Evolutionary conservation across 306 rosid species (phyloP), one percentile per base, ranked within the genome.

Genomic region (Sechiopsis laciniata): DNA sequence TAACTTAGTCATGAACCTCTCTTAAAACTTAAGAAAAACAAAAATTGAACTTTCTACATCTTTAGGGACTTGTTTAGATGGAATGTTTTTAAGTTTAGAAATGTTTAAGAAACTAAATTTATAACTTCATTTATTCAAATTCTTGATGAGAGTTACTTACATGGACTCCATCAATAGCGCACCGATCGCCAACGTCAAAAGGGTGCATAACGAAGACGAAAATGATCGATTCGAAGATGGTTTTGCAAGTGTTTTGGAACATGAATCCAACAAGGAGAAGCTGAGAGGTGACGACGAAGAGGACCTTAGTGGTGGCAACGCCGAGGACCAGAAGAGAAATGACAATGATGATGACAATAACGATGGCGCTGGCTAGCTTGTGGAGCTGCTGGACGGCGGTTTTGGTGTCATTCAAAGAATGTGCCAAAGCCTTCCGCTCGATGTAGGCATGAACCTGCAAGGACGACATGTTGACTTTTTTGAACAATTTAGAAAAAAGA

Each of bases 181-280:
- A 84, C 0, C 88, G 85, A 42, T 84, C 88, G 8, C 88, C 88
- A 0, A 84, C 88, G 22, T 82, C 88, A 9, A 84, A 84, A 4
- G 88, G 88, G 55, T 84, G 88, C 88, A 84, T 84, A 51, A 82
- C 88, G n/a, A 84, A 84, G 55, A 84, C 85, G 42, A 84, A 81
- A 63, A 84, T 79, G 85, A 84, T 74, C 63, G 88, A 81, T 71
- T 84, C 88, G 45, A 84, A 84, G 24, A 84, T 63, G 50, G 88
- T 84, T 80, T 84, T 84, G 83, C 88, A 84, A 48, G 75, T 84
- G 78, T 84, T 84, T 78, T 82, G 88, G 67, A 84, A 84, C 88
- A 84, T 84, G 77, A 84, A 84, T 1, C 85, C 88, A 5, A 84
- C 88, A 0, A 84, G 80, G 11, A 84, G 84, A 1, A 84, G 78